Base-by-base conservation (phyloP, 257 asterid genomes). In the Jacaranda copaia region DNA sequence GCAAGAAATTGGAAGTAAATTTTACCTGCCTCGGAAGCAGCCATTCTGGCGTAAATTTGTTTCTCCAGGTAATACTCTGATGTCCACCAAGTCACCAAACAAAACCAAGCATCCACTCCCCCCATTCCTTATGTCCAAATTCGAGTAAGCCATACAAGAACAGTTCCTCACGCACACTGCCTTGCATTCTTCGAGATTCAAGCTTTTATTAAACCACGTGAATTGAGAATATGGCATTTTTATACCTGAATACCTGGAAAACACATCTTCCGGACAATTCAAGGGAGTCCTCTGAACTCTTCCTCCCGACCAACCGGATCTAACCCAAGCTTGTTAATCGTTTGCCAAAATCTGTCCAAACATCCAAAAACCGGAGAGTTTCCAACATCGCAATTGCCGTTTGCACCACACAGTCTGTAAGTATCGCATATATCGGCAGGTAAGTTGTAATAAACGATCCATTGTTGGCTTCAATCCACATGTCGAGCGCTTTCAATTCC, bases 101-200 rank as follows among this genome's bases (percentile, higher is more conserved):
- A 84, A 80, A 55, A 52, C 58, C 87, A 83, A 35, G 73, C 87
- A 83, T 16, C 87, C 87, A 80, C 79, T 18, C 46, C 4, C 25
- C 16, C 74, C 59, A 11, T 18, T n/a, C 15, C 74, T 72, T 6
- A 77, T 48, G 48, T 80, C 78, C 18, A 73, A 48, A 73, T 76
- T 71, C 7, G 87, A 18, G 53, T 67, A 83, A 6, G 84, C 87
- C 70, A 75, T 72, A 46, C 84, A 83, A 18, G 63, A 66, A 36
- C 87, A 83, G 25, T 83, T 74, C 36, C 46, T 53, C 38, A 32
- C 49, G 66, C 87, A 83, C 77, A 8, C 59, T 0, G 9, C 68
- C 65, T 49, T 13, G 51, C 87, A 80, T 49, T 77, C 87, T 36
- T 73, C 83, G 15, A 67, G 81, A 11, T 59, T 38, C 8, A 77